Evolutionary conservation across 257 asterid species (phyloP), one percentile per base, ranked within the genome.

Genomic region (Scutellaria barbata): DNA sequence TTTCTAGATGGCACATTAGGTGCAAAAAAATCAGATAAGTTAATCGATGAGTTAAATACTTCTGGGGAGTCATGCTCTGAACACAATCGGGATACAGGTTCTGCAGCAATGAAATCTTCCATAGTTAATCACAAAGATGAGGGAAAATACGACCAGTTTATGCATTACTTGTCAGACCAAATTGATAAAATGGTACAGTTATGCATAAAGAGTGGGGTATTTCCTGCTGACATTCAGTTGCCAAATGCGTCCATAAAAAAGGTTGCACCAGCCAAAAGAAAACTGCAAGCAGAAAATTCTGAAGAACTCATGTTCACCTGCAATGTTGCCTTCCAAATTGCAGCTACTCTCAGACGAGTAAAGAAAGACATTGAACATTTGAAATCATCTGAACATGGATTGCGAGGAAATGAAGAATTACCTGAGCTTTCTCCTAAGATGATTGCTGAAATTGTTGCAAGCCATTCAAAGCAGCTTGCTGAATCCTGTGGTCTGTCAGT

Each of bases 321-420:
- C 89, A 95, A 79, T 76, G 78, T 87, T 67, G 86, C 96, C n/a
- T 95, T 95, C 86, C 94, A 84, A 87, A 85, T 95, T 66, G 81
- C 88, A 75, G 90, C 98, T 80, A 69, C 85, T 60, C 74, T 92
- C 64, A 86, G 82, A 56, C 85, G 83, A 72, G 66, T 66, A 54
- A 81, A 78, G 82, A 88, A 81, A 48, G 84, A 87, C 66, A 75
- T 43, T 58, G 77, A 60, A 56, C 77, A 66, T 50, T 40, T 5
- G 22, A 69, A 84, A 45, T 58, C 73, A 76, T 74, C 81, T 64
- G 74, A 78, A 64, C 45, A 40, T 68, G 85, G 68, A 72, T 51
- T 45, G 18, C 67, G 35, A 45, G 82, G 61, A 71, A 81, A 70
- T 37, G 75, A 45, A 51, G 79, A 72, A 63, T 62, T 74, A 17